Base-by-base conservation (phyloP, 2,329 filamentous ascomycete species). In the Colletotrichum gloeosporioides region DNA sequence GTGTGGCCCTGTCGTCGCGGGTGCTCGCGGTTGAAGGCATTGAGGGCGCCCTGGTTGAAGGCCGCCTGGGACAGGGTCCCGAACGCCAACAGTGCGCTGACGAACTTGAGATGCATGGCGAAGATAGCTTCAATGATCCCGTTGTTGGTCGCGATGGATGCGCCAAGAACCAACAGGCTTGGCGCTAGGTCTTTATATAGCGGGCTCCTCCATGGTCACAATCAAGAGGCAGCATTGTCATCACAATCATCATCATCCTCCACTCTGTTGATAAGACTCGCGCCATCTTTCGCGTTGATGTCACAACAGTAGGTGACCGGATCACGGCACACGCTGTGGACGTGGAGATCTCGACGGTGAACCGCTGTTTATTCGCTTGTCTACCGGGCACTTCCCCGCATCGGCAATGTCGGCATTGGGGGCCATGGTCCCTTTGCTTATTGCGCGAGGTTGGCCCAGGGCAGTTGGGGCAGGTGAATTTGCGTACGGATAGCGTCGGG, bases 21-120 rank as follows among this genome's bases (percentile, higher is more conserved):
- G 22, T 32, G 70, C 32, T 68, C 55, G 18, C 44, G 70, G 13
- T 36, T 39, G 63, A 73, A 73, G 32, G 70, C 70, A 27, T 53
- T 73, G 32, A 73, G 25, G 34, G 70, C 63, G 32, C 70, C 70
- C 5, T 34, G 31, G 27, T 73, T 73, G 63, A 73, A 73, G 5
- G 70, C 12, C 13, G 70, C 70, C 55, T 73, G 63, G 34, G 70
- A 67, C 53, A 73, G 13, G 4, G 63, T 49, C 70, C 32, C 63
- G 8, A 67, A 62, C 16, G 53, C 27, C 15, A 73, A 39, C 22
- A 68, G 18, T 5, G 53, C 69, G 39, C n/a, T 65, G 12, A 71
- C 6, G 15, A 73, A 13, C 22, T 36, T 67, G 63, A 62, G 15
- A 32, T 73, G 75, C 59, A 63, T 63, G 31, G 12, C 12, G 29